phyloP scores from a whole-genome alignment of 148 eudicot species.

The Rhododendron vialii region DNA sequence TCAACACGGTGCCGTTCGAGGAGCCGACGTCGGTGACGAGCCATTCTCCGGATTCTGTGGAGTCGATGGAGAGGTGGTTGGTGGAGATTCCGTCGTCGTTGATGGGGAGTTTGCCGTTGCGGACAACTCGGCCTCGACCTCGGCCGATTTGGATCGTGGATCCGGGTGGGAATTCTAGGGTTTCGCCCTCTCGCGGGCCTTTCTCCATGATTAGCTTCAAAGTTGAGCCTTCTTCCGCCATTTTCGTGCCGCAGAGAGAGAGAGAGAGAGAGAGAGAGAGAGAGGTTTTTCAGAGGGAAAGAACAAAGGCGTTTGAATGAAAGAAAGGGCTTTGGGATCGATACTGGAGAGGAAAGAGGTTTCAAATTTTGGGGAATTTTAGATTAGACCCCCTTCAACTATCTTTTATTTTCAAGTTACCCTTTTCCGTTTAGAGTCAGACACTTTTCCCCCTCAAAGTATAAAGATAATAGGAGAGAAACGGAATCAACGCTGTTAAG shows the following conservation, averaged over 20 bases:
- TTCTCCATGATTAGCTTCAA: conserved; percentile 55
- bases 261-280: conserved; percentile 4
- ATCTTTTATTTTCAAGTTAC: too few species aligned
- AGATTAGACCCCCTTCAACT: too few species aligned
- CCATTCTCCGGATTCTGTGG: conserved; percentile 34
- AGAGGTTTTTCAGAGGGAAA: neutral
- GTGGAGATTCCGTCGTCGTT: conserved; percentile 81
- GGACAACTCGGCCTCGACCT: conserved; percentile 19
- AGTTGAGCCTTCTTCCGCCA: conserved; percentile 28
- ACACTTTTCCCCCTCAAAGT: neutral
- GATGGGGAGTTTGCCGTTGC: conserved; percentile 58
- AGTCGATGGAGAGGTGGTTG: conserved; percentile 52
- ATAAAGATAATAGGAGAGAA: too few species aligned
- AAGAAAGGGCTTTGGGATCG: neutral
- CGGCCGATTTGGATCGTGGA: conserved; percentile 52
- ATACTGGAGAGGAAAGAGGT: neutral
- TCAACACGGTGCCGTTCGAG: conserved; percentile 65
- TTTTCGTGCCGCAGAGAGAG: conserved; percentile 2
- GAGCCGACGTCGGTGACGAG: conserved; percentile 58
- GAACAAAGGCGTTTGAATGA: neutral
- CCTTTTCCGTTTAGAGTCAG: neutral
- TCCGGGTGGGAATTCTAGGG: conserved; percentile 37
- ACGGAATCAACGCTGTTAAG: too few species aligned
- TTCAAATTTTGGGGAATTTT: neutral
- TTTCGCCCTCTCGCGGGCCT: conserved; percentile 68